Evolutionary conservation across 2,329 filamentous ascomycete species (phyloP), one percentile per base, ranked within the genome.

Genomic region (Cladophialophora psammophila): DNA sequence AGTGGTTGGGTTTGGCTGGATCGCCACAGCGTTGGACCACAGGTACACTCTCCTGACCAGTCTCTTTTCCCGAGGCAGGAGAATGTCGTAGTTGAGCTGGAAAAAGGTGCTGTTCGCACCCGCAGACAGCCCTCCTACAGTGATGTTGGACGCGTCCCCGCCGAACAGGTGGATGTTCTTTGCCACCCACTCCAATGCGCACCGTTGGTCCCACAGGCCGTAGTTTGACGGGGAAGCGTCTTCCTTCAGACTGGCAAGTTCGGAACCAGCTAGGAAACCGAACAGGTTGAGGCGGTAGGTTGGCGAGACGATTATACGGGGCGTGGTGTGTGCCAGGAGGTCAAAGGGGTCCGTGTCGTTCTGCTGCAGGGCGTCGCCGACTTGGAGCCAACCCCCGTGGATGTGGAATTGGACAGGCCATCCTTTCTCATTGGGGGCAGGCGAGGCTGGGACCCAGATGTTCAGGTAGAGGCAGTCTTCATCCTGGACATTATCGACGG

Each of bases 381-480:
- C 76, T 66, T 84, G 81, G 67, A 83, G 82, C 81, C 81, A 84
- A 0, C 83, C 83, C 9, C 83, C 83, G 66, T 83, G 76, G 36
- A 78, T 75, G 71, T 74, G 74, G 60, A 77, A 71, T 56, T 77
- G 73, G 5, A 78, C 76, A 0, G 76, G 76, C 74, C 75, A 77
- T 59, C 73, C 76, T 32, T 61, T 64, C 8, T 67, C 26, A 36
- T 1, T 50, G 2, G 70, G 59, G 0, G 70, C 59, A 2, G 71
- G 55, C 34, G 72, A 48, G 3, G 78, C 76, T 0, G 83, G 83
- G 0, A 79, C 79, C 81, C 81, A 85, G 65, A 85, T 78, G 63
- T 85, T 85, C 54, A 82, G 75, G 42, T 80, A 80, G 48, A 85
- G 74, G 56, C 83, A 85, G 71, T 85, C 83, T 66, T 85, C 84